phyloP scores from a whole-genome alignment of 768 basidiomycete species.

The Hydnum rufescens region DNA sequence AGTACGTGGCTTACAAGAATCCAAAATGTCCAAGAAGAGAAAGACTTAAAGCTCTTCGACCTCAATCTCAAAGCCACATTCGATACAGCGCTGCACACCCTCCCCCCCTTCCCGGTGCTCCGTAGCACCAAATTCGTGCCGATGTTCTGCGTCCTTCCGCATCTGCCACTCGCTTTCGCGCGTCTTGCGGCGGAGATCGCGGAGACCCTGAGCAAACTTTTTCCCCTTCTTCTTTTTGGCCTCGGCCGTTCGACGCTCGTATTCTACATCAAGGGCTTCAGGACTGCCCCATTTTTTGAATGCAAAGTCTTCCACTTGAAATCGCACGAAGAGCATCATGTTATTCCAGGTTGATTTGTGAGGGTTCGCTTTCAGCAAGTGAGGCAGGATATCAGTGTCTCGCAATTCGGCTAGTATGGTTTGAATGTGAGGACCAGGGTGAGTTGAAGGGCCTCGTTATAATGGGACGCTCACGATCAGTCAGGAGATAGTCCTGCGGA shows the following conservation, averaged over 20 bases:
- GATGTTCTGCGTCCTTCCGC: conserved; percentile 72
- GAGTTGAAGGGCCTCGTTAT: not conserved
- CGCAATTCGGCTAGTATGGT: conserved; percentile 59
- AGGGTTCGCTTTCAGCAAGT: conserved; percentile 84
- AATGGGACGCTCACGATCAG: conserved; percentile 60
- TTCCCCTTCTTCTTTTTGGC: conserved; percentile 82
- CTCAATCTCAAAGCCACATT: conserved; percentile 82
- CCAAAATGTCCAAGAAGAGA: too few species aligned
- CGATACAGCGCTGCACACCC: conserved; percentile 54
- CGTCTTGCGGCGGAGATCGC: conserved; percentile 65
- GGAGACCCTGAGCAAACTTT: conserved; percentile 84
- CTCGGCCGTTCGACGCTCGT: conserved; percentile 51
- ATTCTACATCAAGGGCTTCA: conserved; percentile 79
- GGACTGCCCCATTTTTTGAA: conserved; percentile 97
- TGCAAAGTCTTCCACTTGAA: conserved; percentile 89
- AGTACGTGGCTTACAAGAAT: too few species aligned
- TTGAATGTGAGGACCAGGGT: not conserved
- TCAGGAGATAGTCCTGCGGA: conserved; percentile 74
- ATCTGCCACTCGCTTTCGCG: conserved; percentile 81
- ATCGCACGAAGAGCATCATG: conserved; percentile 96
- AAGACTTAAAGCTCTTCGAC: conserved; percentile 60
- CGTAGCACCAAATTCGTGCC: conserved; percentile 52
- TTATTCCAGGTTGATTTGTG: conserved; percentile 91
- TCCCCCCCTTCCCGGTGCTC: conserved; percentile 31
- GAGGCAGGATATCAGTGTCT: conserved; percentile 81